Evolutionary conservation across 2,329 filamentous ascomycete genomes (phyloP).

Genomic region (Penicillium sp.): DNA sequence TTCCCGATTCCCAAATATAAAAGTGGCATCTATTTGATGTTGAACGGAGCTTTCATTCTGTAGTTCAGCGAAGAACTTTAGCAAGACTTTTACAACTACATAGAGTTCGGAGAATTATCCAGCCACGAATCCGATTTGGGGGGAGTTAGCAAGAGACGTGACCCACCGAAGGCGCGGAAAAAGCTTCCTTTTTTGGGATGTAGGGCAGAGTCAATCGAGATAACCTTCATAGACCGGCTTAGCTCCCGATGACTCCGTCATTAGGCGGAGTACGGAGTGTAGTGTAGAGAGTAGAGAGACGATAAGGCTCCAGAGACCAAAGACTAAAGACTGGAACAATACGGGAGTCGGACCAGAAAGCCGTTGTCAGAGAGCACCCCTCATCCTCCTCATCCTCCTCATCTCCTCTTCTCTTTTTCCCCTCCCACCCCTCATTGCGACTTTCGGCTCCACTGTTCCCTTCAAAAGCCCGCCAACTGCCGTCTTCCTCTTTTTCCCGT

Average conservation of each 20-base stretch:
- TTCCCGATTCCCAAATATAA: constrained; percentile 12
- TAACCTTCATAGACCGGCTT: not conserved
- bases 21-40: constrained; percentile 6
- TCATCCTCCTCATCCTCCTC: constrained; percentile 9
- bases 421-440: constrained; percentile 17
- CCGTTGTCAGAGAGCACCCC: constrained; percentile 13
- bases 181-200: constrained; percentile 15
- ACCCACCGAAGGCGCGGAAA: constrained; percentile 9
- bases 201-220: not conserved
- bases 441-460: constrained; percentile 7
- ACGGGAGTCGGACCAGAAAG: constrained; percentile 2
- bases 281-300: not conserved
- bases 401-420: constrained; percentile 8
- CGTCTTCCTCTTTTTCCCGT: constrained; percentile 12
- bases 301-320: not conserved
- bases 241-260: not conserved
- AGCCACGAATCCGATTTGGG: not conserved
- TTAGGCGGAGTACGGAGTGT: not conserved
- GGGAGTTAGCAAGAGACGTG: not conserved
- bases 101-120: not conserved
- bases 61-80: not conserved
- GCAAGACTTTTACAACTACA: too few relatives aligned
- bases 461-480: constrained; percentile 17
- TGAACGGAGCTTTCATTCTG: not conserved
- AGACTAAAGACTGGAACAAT: too few relatives aligned